These are phyloP conservation scores for Phytopythium sindhum DNA, from an alignment of 352 stramenopile genomes.

Conservation along the genomic window DNA sequence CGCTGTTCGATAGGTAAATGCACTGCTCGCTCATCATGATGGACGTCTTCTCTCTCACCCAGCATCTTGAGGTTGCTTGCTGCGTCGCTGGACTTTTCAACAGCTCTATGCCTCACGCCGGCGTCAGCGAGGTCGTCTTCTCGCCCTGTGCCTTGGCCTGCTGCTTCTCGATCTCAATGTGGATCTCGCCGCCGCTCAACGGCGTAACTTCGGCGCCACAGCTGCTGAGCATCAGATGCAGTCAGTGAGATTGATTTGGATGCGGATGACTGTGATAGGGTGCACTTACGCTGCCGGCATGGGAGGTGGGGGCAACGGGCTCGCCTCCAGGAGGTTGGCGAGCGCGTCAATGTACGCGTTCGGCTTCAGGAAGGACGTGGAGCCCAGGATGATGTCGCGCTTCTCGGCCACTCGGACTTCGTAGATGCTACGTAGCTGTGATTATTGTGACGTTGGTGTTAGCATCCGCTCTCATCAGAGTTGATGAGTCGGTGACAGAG, in stretches of 20 bases:
- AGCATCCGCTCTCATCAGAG: neutral
- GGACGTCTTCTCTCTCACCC: too few relatives aligned
- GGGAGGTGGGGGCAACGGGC: constrained; percentile 13
- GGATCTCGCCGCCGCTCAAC: constrained; percentile 61
- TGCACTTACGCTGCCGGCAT: constrained; percentile 3
- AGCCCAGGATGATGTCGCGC: constrained; percentile 63
- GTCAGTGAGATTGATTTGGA: neutral
- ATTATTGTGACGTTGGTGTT: neutral
- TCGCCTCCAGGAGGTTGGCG: constrained; percentile 58
- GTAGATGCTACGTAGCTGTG: constrained; percentile 76
- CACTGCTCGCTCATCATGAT: neutral
- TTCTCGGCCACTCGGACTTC: constrained; percentile 66
- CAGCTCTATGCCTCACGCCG: neutral
- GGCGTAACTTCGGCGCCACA: constrained; percentile 50
- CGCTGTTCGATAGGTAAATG: neutral
- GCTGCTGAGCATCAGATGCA: constrained; percentile 15
- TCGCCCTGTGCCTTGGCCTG: constrained; percentile 18
- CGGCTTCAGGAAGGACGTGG: constrained; percentile 68
- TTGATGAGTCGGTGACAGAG: neutral
- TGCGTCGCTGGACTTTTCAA: neutral
- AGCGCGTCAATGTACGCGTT: constrained; percentile 56
- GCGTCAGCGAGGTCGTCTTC: neutral
- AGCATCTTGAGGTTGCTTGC: too few relatives aligned
- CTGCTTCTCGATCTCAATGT: constrained; percentile 61
- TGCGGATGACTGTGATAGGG: too few relatives aligned